Evolutionary conservation across 2,329 filamentous ascomycete genomes (phyloP).

Genomic region (Colletotrichum sp.): DNA sequence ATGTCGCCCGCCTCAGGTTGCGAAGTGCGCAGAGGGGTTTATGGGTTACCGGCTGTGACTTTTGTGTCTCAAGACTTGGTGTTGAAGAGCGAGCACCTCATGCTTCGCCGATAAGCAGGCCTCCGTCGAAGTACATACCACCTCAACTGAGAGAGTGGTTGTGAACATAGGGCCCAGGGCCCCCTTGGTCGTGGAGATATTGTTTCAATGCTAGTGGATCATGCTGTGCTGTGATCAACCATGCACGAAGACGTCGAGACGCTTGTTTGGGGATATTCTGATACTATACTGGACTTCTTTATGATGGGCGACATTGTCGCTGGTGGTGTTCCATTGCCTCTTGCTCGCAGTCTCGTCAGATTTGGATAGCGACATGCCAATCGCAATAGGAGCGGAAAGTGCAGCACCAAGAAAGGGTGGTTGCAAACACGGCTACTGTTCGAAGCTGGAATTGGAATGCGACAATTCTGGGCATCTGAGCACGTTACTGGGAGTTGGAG

Average conservation of each 20-base stretch:
- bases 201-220: not conserved
- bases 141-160: not conserved
- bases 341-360: no score
- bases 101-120: not conserved
- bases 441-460: not conserved
- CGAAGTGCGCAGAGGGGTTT: not conserved
- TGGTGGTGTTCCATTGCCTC: no score
- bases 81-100: not conserved
- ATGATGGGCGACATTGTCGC: not conserved
- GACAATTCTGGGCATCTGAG: not conserved
- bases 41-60: not conserved
- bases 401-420: not conserved
- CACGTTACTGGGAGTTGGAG: not conserved
- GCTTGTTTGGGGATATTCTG: not conserved
- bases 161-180: not conserved
- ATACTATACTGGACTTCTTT: not conserved
- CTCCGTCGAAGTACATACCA: not conserved
- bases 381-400: not conserved
- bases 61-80: not conserved
- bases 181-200: not conserved
- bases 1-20: not conserved
- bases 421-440: not conserved
- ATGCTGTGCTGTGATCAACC: not conserved
- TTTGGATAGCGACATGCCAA: not conserved
- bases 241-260: not conserved